phyloP scores from a whole-genome alignment of 768 basidiomycete genomes.

The Leccinum broughii region DNA sequence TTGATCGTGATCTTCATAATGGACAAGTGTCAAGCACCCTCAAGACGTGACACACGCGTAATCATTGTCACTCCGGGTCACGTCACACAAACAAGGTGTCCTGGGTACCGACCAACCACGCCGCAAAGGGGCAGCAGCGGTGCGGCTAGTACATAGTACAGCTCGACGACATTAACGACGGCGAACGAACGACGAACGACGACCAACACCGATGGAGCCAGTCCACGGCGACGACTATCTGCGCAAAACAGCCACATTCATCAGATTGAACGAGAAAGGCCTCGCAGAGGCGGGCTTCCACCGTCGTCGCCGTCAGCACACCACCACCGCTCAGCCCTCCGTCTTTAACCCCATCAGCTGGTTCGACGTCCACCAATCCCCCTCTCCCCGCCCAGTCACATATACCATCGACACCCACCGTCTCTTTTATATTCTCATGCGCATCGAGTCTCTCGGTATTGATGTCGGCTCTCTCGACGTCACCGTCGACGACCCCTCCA shows the following conservation, averaged over 20 bases:
- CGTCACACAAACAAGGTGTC: conserved; percentile 19
- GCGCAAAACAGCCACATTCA: conserved; percentile 65
- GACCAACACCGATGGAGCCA: conserved; percentile 40
- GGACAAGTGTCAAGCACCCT: conserved; percentile 22
- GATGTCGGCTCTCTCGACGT: conserved; percentile 81
- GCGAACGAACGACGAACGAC: conserved; percentile 14
- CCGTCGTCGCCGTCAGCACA: conserved; percentile 44
- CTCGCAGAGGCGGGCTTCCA: conserved; percentile 67
- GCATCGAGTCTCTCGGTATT: conserved; percentile 78
- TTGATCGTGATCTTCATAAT: conserved; percentile 94
- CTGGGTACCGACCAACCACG: conserved; percentile 25
- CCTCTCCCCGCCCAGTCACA: conserved; percentile 56
- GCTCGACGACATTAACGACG: conserved; percentile 3
- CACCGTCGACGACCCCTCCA: conserved; percentile 66
- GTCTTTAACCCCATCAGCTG: conserved; percentile 64
- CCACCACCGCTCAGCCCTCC: conserved; percentile 37
- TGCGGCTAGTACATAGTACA: conserved; percentile 5
- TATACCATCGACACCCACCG: conserved; percentile 78
- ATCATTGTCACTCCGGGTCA: conserved; percentile 22
- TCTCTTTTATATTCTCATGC: conserved; percentile 86
- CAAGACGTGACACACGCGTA: conserved; percentile 25
- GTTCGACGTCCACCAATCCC: conserved; percentile 41
- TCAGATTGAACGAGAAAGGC: conserved; percentile 68
- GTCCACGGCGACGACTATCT: conserved; percentile 78
- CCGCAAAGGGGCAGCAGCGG: conserved; percentile 22